Evolutionary conservation across 108 stramenopile genomes (phyloP), one percentile per base, ranked within the genome.

Genomic region (Mediolabrus comicus): DNA sequence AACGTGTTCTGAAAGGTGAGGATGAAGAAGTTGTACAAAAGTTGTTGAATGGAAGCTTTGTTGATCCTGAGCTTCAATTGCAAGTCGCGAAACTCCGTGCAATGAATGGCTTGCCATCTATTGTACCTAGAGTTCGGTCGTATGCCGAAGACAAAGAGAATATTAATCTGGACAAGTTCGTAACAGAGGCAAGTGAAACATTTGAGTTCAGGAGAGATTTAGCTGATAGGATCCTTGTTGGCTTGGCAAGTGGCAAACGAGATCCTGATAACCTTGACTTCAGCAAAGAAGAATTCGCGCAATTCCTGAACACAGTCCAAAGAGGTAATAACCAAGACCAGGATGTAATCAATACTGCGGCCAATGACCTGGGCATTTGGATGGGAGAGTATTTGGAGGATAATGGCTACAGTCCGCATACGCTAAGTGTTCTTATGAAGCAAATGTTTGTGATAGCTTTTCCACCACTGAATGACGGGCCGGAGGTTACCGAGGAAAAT

Each of bases 111-210:
- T 61, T 74, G 54, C 70, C 69, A 8, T 16, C 46, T 0, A 39
- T 84, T 19, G 46, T 84, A 3, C 75, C 77, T 5, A 43, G 53
- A 6, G 71, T 78, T 5, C 59, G 57, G 14, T 38, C 72, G 0
- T 84, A 84, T 39, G 75, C 51, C 4, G 83, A 84, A 56, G 83
- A 84, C 26, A 81, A 81, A 52, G 82, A 71, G 6, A 22, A 64
- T n/a, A n/a, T n/a, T n/a, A n/a, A n/a, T 25, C 64, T 80, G 30
- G 27, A 65, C 0, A 53, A 70, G 3, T 53, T 84, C 11, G 25
- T 19, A 19, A 28, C 25, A 8, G 29, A 70, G 29, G 77, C 80
- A 10, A 30, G 38, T 17, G 68, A 62, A 22, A 39, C 41, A 3
- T 80, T 72, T 59, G 22, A 32, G 19, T 64, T 65, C 31, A 60